phyloP scores from a whole-genome alignment of 345 rosid genomes.

The Boechera stricta region DNA sequence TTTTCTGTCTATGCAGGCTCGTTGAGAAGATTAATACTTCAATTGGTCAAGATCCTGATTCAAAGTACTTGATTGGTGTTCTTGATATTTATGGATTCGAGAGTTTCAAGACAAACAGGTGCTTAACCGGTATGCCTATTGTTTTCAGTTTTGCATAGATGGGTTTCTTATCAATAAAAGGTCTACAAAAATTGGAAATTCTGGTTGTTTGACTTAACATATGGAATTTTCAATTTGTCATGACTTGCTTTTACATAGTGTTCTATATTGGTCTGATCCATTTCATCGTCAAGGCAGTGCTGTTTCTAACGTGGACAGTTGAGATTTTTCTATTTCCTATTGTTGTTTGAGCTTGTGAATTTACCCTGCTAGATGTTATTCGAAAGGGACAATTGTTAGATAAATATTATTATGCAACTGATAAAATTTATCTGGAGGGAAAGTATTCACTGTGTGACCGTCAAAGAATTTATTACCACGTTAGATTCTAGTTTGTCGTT shows the following conservation, averaged over 20 bases:
- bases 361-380: not conserved
- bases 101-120: conserved; percentile 99
- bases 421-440: conserved; percentile 9
- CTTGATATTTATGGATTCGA: conserved; percentile 99
- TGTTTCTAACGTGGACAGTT: conserved; percentile 15
- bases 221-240: not conserved
- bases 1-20: conserved; percentile 60
- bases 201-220: conserved; percentile 15
- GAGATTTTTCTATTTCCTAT: conserved; percentile 16
- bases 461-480: conserved; percentile 1
- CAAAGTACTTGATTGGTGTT: conserved; percentile 90
- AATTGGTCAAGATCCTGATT: conserved; percentile 95
- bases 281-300: conserved; percentile 35
- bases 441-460: conserved; percentile 1
- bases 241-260: conserved; percentile 23
- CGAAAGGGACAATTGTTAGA: not conserved
- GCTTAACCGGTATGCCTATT: conserved; percentile 80
- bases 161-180: conserved; percentile 39
- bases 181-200: not conserved
- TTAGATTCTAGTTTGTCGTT: not conserved
- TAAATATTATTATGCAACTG: not conserved
- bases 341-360: conserved; percentile 29
- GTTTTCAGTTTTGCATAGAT: conserved; percentile 46
- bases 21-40: conserved; percentile 91
- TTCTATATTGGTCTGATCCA: conserved; percentile 23